phyloP scores from a whole-genome alignment of 805 yeast species.

The Candida pseudoglaebosa region DNA sequence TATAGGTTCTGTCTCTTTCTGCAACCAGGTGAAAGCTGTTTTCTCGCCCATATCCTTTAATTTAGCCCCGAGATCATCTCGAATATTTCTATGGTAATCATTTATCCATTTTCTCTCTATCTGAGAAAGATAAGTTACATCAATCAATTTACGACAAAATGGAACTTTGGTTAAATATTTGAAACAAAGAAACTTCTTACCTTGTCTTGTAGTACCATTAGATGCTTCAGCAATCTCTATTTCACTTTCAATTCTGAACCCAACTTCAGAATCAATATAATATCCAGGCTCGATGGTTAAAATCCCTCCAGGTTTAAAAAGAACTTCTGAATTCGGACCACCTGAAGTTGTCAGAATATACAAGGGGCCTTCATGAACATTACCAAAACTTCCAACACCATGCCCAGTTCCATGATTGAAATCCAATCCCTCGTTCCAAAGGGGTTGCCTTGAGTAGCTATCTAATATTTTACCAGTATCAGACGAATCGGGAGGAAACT shows the following conservation, averaged over 20 bases:
- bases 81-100: conserved; percentile 30
- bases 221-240: conserved; percentile 50
- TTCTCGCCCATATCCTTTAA: conserved; percentile 53
- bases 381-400: conserved; percentile 89
- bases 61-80: conserved; percentile 29
- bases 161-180: conserved; percentile 42
- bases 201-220: conserved; percentile 32
- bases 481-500: conserved; percentile 64
- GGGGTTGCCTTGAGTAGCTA: conserved; percentile 72
- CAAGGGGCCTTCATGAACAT: conserved; percentile 93
- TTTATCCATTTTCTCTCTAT: conserved; percentile 38
- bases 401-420: conserved; percentile 97
- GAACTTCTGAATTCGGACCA: conserved; percentile 46
- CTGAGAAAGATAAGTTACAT: conserved; percentile 22
- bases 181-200: conserved; percentile 32
- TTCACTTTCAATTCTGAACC: conserved; percentile 87
- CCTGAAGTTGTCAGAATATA: conserved; percentile 62
- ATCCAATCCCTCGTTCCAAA: conserved; percentile 80
- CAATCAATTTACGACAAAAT: conserved; percentile 33
- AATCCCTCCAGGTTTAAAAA: conserved; percentile 57
- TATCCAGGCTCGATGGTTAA: conserved; percentile 93
- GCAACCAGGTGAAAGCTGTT: conserved; percentile 67
- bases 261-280: conserved; percentile 85
- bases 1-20: conserved; percentile 53
- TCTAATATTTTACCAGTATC: conserved; percentile 77